Evolutionary conservation across 2,329 filamentous ascomycete genomes (phyloP), one percentile per base, ranked within the genome.

Genomic region (Epichloe uncinata): DNA sequence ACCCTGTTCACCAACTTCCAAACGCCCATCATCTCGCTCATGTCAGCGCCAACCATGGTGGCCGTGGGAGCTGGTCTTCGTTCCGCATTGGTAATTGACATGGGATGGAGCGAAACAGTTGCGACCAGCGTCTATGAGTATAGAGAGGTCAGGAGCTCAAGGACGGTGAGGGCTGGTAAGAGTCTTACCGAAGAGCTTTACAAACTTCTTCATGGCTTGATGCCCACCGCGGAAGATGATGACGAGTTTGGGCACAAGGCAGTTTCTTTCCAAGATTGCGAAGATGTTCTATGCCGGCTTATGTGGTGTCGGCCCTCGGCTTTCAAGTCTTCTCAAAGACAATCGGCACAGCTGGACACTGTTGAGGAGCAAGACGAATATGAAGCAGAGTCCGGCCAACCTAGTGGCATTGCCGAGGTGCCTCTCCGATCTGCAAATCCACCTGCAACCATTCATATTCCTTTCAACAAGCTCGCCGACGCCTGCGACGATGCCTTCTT

Each of bases 81-180:
- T 13, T 87, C 87, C n/a, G 88, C 84, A 1, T 66, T 98, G 41
- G 80, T 97, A 0, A 74, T 98, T 37, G 89, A 98, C 61, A 75
- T 98, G 53, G 93, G 91, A 42, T 98, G 93, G 93, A 77, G 82
- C 41, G 93, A 97, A 66, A 95, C 90, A 0, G 77, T 84, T 0
- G 79, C 94, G 20, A 95, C 88, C 0, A 85, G 83, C 5, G 75
- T 97, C 6, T 97, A 90, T 61, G 93, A 98, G 67, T 95, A 89
- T 63, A 82, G 87, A 49, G 89, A 95, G 63, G 79, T 95, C 1
- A 73, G 75, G 15, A 80, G 79, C 49, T 78, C 74, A 50, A 77
- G 87, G 49, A 91, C 79, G 38, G 73, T 87, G 13, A 76, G 93
- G 55, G 89, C 81, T 35, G 88, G 84, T 52, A 90, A 82, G 60